Conservation (phyloP, 2,329 filamentous ascomycete species). For the Hypoxylon sp. region DNA sequence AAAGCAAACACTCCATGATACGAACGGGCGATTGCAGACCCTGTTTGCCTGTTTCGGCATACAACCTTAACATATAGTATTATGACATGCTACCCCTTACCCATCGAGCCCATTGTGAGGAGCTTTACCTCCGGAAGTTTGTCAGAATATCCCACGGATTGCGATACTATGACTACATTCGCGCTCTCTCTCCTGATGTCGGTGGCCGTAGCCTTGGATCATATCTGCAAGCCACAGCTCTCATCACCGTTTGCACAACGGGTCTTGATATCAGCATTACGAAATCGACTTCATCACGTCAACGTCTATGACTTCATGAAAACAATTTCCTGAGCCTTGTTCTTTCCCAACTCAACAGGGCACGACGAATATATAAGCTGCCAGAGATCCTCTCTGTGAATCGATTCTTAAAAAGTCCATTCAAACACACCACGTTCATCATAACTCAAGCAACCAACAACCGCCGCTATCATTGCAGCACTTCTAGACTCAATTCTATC, state of each 20-base stretch:
- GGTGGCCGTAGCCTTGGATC: too few relatives aligned
- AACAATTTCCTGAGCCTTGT: neutral
- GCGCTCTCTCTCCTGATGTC: neutral
- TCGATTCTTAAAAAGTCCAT: neutral
- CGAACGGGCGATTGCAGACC: neutral
- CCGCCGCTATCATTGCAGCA: slow-evolving; percentile 8
- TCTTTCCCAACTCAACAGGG: neutral
- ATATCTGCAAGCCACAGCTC: slow-evolving; percentile 18
- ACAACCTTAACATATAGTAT: neutral
- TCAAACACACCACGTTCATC: neutral
- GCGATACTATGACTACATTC: slow-evolving; percentile 15
- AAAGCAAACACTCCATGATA: neutral
- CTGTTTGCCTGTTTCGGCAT: neutral
- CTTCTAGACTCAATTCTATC: slow-evolving; percentile 13
- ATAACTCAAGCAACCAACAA: neutral
- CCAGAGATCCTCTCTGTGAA: neutral
- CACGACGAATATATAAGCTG: slow-evolving; percentile 20
- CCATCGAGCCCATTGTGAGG: neutral
- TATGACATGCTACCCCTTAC: neutral
- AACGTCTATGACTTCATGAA: slow-evolving; percentile 34
- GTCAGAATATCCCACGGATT: neutral
- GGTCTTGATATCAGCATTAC: slow-evolving; percentile 40
- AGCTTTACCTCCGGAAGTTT: slow-evolving; percentile 9
- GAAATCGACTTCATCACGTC: slow-evolving; percentile 25
- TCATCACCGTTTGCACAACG: neutral